Base-by-base conservation (phyloP, 257 asterid species). In the Plantago elongata region DNA sequence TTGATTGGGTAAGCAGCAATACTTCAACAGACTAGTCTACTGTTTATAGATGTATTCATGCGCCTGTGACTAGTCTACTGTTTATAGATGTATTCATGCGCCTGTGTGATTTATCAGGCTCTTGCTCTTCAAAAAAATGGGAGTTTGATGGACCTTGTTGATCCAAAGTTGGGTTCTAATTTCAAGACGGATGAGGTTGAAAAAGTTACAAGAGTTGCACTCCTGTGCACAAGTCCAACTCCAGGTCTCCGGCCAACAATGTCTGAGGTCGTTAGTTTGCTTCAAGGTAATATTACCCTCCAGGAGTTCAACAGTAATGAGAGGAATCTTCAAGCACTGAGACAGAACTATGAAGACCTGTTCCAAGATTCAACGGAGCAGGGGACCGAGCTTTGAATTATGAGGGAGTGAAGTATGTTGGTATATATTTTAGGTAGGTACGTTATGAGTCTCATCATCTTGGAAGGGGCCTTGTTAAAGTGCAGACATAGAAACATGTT, bases 201-300 rank as follows among this genome's bases (percentile, higher is more conserved):
- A 61, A 75, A 81, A 54, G 74, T 79, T 80, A 78, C 79, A 8
- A 75, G 77, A 49, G 63, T 83, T 7, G 88, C 86, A 3, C 74
- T 83, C 11, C 17, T 77, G 64, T 85, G 90, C 74, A 79, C 86
- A 2, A 80, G 84, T 59, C 86, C 94, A 11, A 79, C 90, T 47
- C 90, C 90, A 8, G 77, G 89, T 3, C 75, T 86, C 2, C 72
- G 90, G 52, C 90, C 95, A 12, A 77, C 78, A 38, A 86, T 85
- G 90, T 77, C 86, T 7, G 74, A 76, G 54, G 86, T 85, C 5
- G 77, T 81, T 22, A 67, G 75, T 55, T 75, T 83, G 84, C 87
- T 85, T 42, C 77, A 75, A 79, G 90, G 90, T 37, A 37, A 62
- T 40, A 47, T 61, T 54, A 60, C 62, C 34, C 51, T 75, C 13